phyloP scores from a whole-genome alignment of 257 asterid species.

The Solanum paucissectum region DNA sequence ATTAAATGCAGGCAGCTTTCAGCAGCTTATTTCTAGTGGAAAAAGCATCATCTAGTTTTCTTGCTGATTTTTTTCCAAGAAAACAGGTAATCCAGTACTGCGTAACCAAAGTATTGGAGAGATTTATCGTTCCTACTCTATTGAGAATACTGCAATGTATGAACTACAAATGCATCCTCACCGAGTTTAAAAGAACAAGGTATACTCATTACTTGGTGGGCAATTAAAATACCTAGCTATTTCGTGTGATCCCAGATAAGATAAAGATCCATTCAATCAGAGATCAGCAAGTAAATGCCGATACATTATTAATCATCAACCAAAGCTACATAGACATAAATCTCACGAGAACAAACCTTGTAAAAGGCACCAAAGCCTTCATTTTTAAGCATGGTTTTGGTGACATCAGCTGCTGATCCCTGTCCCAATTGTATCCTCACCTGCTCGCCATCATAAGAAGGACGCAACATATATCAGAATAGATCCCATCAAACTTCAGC shows the following conservation, averaged over 20 bases:
- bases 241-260: background rate
- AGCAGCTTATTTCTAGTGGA: background rate
- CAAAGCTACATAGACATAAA: background rate
- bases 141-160: background rate
- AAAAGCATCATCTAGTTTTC: background rate
- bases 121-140: background rate
- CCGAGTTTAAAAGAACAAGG: background rate
- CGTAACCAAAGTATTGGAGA: background rate
- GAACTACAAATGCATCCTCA: background rate
- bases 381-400: conserved; percentile 69
- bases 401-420: conserved; percentile 74
- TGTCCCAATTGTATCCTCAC: conserved; percentile 97
- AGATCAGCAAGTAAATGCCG: background rate
- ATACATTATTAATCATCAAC: background rate
- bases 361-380: conserved; percentile 83
- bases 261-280: background rate
- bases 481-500: conserved; percentile 1
- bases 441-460: conserved; percentile 23
- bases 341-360: conserved; percentile 41
- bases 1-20: background rate
- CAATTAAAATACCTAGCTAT: background rate
- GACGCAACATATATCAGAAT: background rate
- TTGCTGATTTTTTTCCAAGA: background rate
- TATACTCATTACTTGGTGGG: background rate
- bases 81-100: background rate